Evolutionary conservation across 768 basidiomycete species (phyloP), one percentile per base, ranked within the genome.

Genomic region (Megacollybia marginata): DNA sequence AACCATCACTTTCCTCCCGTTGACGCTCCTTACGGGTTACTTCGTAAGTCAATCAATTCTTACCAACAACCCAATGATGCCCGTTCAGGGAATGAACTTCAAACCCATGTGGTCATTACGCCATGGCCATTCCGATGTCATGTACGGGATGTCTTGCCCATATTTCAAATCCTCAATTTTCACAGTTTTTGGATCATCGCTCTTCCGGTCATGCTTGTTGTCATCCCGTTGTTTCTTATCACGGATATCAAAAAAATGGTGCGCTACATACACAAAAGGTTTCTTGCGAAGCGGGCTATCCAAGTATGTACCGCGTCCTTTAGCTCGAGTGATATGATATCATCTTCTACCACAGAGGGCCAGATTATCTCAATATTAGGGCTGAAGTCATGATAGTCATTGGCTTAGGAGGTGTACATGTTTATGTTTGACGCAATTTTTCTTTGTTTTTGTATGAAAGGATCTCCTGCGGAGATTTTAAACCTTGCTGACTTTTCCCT

Each of bases 1-100:
- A 5, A 86, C 84, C 0, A 81, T 87, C 55, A 79, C 84, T 55
- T 86, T 80, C 67, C 63, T 88, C 9, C 85, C 85, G 2, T 62
- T 86, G 47, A 85, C 85, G 7, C 68, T 86, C 38, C 68, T 85
- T 38, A 85, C 85, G 7, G 85, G 85, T 49, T 88, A 87, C 67
- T 87, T 86, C 56, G 85, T 82, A 56, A 52, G 80, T 72, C 10
- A 16, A 19, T 51, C 12, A 18, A 43, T 4, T 19, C 44, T 12
- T 46, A 9, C n/a, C 45, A 32, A 10, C 19, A 12, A 10, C 20
- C 10, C 15, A 38, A 10, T 20, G 4, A n/a, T 42, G 34, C 19
- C 38, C 12, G 32, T 13, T 36, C 48, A 84, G 82, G 80, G 82
- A 44, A 85, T 85, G 83, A 84, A 85, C 66, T 83, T 85, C 54